Evolutionary conservation across 495 filamentous ascomycete genomes (phyloP), one percentile per base, ranked within the genome.

Genomic region (Penicillium mononematosum): DNA sequence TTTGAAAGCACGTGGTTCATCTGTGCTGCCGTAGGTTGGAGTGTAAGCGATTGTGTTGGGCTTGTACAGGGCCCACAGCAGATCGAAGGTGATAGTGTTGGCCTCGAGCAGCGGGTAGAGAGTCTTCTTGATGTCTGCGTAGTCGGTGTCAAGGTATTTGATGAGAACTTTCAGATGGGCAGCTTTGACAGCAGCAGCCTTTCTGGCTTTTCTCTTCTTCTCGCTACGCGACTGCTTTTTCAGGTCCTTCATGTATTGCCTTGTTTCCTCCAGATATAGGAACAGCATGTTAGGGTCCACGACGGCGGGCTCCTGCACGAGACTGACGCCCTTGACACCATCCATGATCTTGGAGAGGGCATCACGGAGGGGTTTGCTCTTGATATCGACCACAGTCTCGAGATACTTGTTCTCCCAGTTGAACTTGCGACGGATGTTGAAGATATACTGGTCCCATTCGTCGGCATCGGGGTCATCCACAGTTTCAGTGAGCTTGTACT

Each of bases 1-100:
- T 66, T 90, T 93, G 80, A 96, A 92, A n/a, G 89, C 88, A 32
- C 90, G 85, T 2, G 92, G 91, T 65, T 96, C 89, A 48, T 95
- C 90, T 17, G 78, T 70, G 44, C 81, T 86, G 3, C 88, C 89
- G 61, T 96, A 94, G 1, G 90, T 94, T 3, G 84, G 83, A 0
- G 89, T 88, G 63, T 88, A 93, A 1, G 87, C 88, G 38, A 96
- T 83, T 14, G 90, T 90, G 63, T 95, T 93, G 6, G 92, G 92
- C 63, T 96, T 95, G 78, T 90, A 92, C 7, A 97, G 73, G 3
- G 92, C 91, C 92, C 92, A 96, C 5, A 95, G 70, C 10, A 96
- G 81, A 55, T 96, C 91, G 57, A 92, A 97, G 5, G 91, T 95
- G 67, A 97, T 96, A 51, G 87, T 87, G 29, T 89, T 88, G 49